These are phyloP conservation scores for Chaetomium cochliodes DNA, from an alignment of 495 filamentous ascomycete species.

Conservation along the genomic window DNA sequence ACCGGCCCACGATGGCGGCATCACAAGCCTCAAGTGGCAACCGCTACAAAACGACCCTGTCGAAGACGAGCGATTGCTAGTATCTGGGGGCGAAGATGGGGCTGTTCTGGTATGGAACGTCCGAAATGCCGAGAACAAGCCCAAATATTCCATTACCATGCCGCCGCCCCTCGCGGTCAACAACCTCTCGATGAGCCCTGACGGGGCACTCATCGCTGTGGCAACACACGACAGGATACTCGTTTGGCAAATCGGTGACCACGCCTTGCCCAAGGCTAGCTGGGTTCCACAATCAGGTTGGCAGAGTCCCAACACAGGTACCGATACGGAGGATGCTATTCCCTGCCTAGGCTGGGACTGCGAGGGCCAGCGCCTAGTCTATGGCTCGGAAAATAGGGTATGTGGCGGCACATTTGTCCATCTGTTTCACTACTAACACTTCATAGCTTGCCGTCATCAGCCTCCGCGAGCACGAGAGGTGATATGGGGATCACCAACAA, in stretches of 20 bases:
- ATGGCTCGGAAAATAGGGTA: constrained; percentile 48
- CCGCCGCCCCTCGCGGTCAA: constrained; percentile 52
- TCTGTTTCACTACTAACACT: not conserved
- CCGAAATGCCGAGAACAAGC: constrained; percentile 52
- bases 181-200: constrained; percentile 66
- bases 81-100: constrained; percentile 58
- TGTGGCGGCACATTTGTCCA: not conserved
- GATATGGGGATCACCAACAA: not conserved
- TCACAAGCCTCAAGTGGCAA: constrained; percentile 54
- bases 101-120: constrained; percentile 69
- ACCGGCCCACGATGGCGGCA: constrained; percentile 48
- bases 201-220: constrained; percentile 68
- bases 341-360: constrained; percentile 73
- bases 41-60: constrained; percentile 39
- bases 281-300: constrained; percentile 55
- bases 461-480: constrained; percentile 37
- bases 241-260: constrained; percentile 71
- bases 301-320: constrained; percentile 49
- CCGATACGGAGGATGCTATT: constrained; percentile 47
- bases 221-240: constrained; percentile 63
- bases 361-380: constrained; percentile 71
- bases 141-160: constrained; percentile 59
- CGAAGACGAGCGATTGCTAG: constrained; percentile 51
- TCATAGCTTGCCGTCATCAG: constrained; percentile 43
- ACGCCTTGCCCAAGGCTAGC: constrained; percentile 60